Evolutionary conservation across 1,284 basidiomycete species (phyloP).

Genomic region (Volvariella volvacea): DNA sequence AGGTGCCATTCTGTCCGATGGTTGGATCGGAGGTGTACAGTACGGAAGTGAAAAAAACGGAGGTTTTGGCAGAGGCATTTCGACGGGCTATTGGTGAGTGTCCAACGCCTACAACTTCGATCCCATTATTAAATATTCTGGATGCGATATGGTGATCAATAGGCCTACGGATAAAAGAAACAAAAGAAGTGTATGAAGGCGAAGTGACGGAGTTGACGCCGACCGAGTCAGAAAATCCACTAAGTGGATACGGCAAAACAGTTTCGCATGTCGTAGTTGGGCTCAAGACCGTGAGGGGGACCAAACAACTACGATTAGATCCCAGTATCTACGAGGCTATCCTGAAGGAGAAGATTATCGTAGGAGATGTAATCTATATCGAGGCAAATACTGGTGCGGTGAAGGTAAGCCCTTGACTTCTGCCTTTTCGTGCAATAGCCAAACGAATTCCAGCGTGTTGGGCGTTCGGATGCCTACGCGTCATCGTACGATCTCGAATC

Average conservation of each 20-base stretch:
- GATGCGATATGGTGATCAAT: constrained; percentile 4
- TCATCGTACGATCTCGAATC: constrained; percentile 99
- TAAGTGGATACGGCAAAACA: constrained; percentile 97
- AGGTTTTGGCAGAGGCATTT: constrained; percentile 95
- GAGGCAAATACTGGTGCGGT: constrained; percentile 94
- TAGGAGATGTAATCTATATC: constrained; percentile 97
- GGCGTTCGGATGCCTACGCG: constrained; percentile 95
- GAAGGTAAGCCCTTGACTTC: constrained; percentile 57
- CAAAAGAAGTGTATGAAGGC: constrained; percentile 98
- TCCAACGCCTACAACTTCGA: background rate
- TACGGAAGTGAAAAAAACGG: constrained; percentile 98
- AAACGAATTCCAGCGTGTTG: constrained; percentile 64
- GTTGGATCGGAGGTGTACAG: constrained; percentile 97
- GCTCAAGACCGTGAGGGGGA: constrained; percentile 97
- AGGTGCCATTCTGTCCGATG: constrained; percentile 98
- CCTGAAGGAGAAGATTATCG: constrained; percentile 94
- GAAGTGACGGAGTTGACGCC: constrained; percentile 98
- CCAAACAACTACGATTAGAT: constrained; percentile 93
- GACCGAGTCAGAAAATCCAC: constrained; percentile 90
- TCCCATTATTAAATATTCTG: constrained; percentile 12
- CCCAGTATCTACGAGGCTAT: constrained; percentile 97
- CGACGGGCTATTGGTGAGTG: constrained; percentile 88
- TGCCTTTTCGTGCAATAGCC: constrained; percentile 5
- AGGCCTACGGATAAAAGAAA: constrained; percentile 97
- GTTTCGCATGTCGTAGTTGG: constrained; percentile 96